Evolutionary conservation across 1,284 basidiomycete genomes (phyloP).

Genomic region (Cryptococcus jaspeensis): DNA sequence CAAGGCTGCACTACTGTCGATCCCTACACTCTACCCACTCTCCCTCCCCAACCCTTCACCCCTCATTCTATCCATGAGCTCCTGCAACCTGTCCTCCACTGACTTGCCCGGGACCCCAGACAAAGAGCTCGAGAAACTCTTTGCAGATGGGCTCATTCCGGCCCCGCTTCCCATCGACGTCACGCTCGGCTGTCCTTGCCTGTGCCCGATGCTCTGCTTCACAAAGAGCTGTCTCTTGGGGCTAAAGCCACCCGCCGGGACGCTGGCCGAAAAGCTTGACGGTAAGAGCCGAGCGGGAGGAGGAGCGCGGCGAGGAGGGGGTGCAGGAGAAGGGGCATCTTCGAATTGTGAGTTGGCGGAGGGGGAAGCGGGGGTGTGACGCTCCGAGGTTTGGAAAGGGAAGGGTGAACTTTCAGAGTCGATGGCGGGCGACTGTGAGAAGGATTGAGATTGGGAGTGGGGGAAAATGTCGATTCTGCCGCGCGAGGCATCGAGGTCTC

Average conservation of each 20-base stretch:
- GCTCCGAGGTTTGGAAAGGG: conserved; percentile 1
- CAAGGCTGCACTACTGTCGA: no score
- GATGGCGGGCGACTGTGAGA: neutral
- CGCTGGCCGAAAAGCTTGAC: neutral
- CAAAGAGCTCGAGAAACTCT: conserved; percentile 29
- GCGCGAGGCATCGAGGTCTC: conserved; percentile 28
- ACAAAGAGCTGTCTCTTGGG: conserved; percentile 30
- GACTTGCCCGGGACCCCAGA: conserved; percentile 13
- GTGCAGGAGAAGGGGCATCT: conserved; percentile 29
- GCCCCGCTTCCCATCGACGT: neutral
- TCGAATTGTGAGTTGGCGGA: conserved; percentile 27
- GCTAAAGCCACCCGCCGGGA: conserved; percentile 22
- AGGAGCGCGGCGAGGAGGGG: neutral
- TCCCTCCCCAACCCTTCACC: conserved; percentile 2
- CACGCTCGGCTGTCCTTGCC: conserved; percentile 1
- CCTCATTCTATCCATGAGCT: conserved; percentile 41
- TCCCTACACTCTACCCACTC: neutral
- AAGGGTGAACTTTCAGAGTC: conserved; percentile 7
- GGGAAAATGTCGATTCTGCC: conserved; percentile 42
- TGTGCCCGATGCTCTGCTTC: conserved; percentile 3
- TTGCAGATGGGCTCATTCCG: conserved; percentile 22
- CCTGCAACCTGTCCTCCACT: conserved; percentile 47
- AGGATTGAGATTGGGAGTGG: neutral
- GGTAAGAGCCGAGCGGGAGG: neutral
- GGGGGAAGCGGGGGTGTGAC: conserved; percentile 1